Evolutionary conservation across 2,329 filamentous ascomycete genomes (phyloP), one percentile per base, ranked within the genome.

Genomic region (Botrytis squamosa): DNA sequence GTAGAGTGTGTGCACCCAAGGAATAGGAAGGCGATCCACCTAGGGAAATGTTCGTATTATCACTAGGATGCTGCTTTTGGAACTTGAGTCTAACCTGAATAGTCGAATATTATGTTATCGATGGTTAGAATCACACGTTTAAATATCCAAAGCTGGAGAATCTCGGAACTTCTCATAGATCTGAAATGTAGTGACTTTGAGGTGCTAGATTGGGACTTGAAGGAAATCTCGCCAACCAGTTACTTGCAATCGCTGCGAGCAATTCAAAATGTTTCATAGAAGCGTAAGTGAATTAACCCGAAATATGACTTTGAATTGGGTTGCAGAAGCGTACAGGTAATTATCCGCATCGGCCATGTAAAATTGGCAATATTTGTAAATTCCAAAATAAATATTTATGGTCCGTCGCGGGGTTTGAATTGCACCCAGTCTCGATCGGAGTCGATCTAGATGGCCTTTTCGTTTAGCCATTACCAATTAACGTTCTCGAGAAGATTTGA

Each of bases 161-260:
- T 1, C 4, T 40, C 18, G 12, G 20, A 4, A 0, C 20, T 4
- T n/a, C 4, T 40, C 3, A 29, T 12, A 18, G 6, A 8, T 8
- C 2, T 29, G 6, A 29, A 2, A 18, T 29, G 6, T 57, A 29
- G n/a, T 33, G 4, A 29, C 14, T 57, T 29, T 6, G 7, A 8
- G 7, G 52, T 57, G 16, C 52, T 4, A 18, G 29, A 57, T 57
- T 16, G n/a, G 52, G n/a, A 9, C 6, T 29, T 18, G 3, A 1
- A 29, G n/a, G 14, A 7, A 55, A 29, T 5, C 14, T 57, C 14
- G 6, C 14, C 7, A 18, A 29, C 2, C 14, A 33, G 6, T 18
- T 29, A 7, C 4, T 57, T 9, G 16, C 4, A 33, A 57, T 33
- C 7, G 1, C 9, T 18, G n/a, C 52, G 29, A 29, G 52, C 5